Conservation (phyloP, 208 protist species). For the Crithidia brevicula region DNA sequence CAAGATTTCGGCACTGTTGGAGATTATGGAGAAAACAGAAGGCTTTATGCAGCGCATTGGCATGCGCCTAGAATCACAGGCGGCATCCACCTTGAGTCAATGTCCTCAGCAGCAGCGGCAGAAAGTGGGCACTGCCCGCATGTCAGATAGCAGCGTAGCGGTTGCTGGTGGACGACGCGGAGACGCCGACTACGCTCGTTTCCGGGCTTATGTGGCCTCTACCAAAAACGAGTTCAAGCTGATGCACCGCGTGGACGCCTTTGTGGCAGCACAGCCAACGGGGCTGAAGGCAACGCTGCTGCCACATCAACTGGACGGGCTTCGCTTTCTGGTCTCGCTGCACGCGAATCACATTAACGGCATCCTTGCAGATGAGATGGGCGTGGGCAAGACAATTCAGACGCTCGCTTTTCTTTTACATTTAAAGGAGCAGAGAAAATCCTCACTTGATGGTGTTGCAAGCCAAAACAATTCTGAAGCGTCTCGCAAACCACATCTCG, state of each 20-base stretch:
- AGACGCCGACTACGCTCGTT: slow-evolving; percentile 40
- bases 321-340: slow-evolving; percentile 94
- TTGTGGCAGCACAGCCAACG: slow-evolving; percentile 38
- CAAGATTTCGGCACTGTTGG: slow-evolving; percentile 55
- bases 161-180: not conserved
- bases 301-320: slow-evolving; percentile 96
- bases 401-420: slow-evolving; percentile 87
- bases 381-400: slow-evolving; percentile 95
- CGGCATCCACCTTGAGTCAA: not conserved
- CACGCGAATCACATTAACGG: slow-evolving; percentile 91
- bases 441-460: no score
- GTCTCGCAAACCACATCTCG: slow-evolving; percentile 84
- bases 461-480: no score
- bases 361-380: slow-evolving; percentile 98
- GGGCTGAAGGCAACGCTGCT: slow-evolving; percentile 80
- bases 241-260: slow-evolving; percentile 48
- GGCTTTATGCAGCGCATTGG: slow-evolving; percentile 66
- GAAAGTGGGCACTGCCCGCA: not conserved
- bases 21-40: slow-evolving; percentile 72
- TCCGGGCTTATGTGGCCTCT: slow-evolving; percentile 55
- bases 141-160: not conserved
- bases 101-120: not conserved
- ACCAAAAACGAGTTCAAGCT: slow-evolving; percentile 58
- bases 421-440: slow-evolving; percentile 38
- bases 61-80: slow-evolving; percentile 31